Base-by-base conservation (phyloP, 345 rosid species). In the Stellera chamaejasme region DNA sequence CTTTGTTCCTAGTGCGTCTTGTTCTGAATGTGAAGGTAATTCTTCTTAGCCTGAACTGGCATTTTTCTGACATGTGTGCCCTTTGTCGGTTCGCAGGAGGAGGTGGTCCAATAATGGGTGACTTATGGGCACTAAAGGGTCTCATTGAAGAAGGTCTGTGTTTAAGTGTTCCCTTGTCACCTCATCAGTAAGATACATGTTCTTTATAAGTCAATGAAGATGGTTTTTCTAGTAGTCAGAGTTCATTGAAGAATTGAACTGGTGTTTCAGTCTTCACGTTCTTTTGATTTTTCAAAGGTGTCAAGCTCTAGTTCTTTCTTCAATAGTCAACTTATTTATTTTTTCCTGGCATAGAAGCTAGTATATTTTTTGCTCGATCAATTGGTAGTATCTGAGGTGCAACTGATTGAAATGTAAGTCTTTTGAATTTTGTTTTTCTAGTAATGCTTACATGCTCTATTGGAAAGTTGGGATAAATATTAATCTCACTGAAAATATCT, bases 61-160 rank as follows among this genome's bases (percentile, higher is more conserved):
- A 45, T n/a, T 55, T 65, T 45, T 55, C 54, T 62, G 52, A 58
- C 50, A 51, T 23, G 46, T 57, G 12, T 13, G 5, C 43, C 51
- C 50, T 71, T 45, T 70, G 54, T 52, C 61, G 56, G 63, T 75
- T 72, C 61, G 56, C 65, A 93, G 99, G 99, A 68, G 99, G 99
- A 56, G 94, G 97, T 54, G 96, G 99, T 13, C 96, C 97, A 50
- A 89, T 89, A 76, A 93, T 93, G 99, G 88, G 96, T 73, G 99
- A 93, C 74, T 77, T 93, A 64, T 93, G 99, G 97, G 99, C 99
- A 70, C 66, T 93, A 75, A 93, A 89, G 84, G 99, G 99, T 63
- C 80, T 93, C 41, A 84, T 86, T 52, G 96, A 89, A 64, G 97
- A 81, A 84, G 99, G 99, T 93, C 55, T 52, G 47, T 58, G 43